Evolutionary conservation across 352 stramenopile species (phyloP), one percentile per base, ranked within the genome.

Genomic region (Saprolegnia diclina): DNA sequence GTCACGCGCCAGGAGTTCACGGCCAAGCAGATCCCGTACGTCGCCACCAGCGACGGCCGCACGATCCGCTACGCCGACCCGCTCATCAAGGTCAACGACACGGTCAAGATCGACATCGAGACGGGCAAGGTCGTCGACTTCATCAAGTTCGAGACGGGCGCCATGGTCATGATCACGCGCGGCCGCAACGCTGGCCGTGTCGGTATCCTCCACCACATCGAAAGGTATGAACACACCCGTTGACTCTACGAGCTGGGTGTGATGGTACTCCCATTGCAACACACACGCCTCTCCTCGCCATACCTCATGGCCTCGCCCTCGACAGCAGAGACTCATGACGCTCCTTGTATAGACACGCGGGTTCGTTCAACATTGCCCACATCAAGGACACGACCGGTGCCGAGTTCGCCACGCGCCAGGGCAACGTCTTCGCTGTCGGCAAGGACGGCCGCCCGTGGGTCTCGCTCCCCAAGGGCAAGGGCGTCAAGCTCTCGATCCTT

Each of bases 311-410:
- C 44, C 16, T 11, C 29, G 2, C 61, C 40, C 4, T 13, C 21
- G 24, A n/a, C 62, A 59, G n/a, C 35, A 24, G 52, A 42, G 19
- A 75, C 70, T 74, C 29, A 77, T 62, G 46, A 67, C 72, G 38
- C 37, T 81, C 55, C 38, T 42, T 56, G n/a, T 59, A 42, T 71
- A 97, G 93, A 80, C 97, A 99, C 87, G 90, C 98, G 73, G 97
- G 97, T 82, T 98, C 94, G 67, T 99, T 99, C 88, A 97, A 98
- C 77, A 99, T 99, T 87, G 94, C 98, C 56, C 97, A 97, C 79
- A 84, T 99, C 54, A 98, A 98, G 87, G 97, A 99, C 85, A 90
- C 94, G 76, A 93, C 95, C 74, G 97, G 97, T 72, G 82, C 99
- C 84, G 82, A 91, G 62, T 99, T 99, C 78, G 96, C 96, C 73